These are phyloP conservation scores for Capsicum baccatum DNA, from an alignment of 257 asterid species.

Conservation along the genomic window DNA sequence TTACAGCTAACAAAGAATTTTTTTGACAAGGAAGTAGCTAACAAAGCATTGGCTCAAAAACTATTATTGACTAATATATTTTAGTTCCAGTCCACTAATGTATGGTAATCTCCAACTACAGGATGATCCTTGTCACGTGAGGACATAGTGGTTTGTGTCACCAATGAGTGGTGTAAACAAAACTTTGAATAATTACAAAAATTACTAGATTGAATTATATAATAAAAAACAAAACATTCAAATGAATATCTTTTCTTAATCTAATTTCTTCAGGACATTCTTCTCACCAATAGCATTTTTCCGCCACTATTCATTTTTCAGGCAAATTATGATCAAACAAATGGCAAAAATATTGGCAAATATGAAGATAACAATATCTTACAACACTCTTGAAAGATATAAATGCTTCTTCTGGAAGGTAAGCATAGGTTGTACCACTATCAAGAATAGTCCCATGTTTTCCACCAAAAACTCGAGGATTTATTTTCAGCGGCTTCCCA, in stretches of 20 bases:
- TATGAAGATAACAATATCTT: conserved; percentile 41
- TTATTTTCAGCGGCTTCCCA: conserved; percentile 77
- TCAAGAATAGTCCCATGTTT: conserved; percentile 90
- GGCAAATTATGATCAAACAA: conserved; percentile 1
- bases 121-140: neutral
- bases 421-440: conserved; percentile 97
- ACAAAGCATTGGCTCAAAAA: neutral
- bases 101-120: neutral
- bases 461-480: conserved; percentile 72
- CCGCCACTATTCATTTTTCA: neutral
- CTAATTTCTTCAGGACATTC: conserved; percentile 22
- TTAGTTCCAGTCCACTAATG: neutral
- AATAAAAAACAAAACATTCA: neutral
- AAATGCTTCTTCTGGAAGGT: conserved; percentile 86
- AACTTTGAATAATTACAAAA: neutral
- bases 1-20: no score
- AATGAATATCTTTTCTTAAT: neutral
- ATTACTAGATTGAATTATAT: neutral
- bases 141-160: neutral
- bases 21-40: neutral
- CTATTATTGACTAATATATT: conserved; percentile 1
- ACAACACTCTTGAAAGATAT: conserved; percentile 75
- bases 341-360: conserved; percentile 9
- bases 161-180: neutral
- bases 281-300: neutral